Base-by-base conservation (phyloP, 108 stramenopile genomes). In the Licmophora abbreviata region DNA sequence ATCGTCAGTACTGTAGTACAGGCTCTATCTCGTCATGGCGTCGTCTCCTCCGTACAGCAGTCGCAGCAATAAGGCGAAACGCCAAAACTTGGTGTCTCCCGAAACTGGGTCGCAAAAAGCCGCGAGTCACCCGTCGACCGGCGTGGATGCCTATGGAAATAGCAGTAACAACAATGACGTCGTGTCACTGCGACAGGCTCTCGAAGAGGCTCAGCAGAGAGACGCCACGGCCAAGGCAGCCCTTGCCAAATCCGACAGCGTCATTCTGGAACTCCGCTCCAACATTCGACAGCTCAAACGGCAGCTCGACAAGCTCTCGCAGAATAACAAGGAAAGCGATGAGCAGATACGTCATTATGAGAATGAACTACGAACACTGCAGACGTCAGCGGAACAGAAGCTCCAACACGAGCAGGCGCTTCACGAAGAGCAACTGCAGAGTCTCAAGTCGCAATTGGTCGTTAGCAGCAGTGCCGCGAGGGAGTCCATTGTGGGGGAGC, bases 191-290 rank as follows among this genome's bases (percentile, higher is more conserved):
- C 55, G 69, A 17, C 12, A 59, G 30, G 44, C 64, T 5, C 32
- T 78, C 31, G 61, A 73, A 3, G 77, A 70, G 31, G 52, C 60
- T 14, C 25, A 4, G 12, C 20, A 30, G 4, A 43, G 54, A 32
- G 69, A 78, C 56, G 33, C 43, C 3, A 24, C 59, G 8, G 50
- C 61, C 29, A 73, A 73, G 42, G 43, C 64, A 9, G 68, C 72
- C 8, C 40, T 74, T 14, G 56, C 69, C 42, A 73, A 74, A 45
- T 66, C 64, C 24, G 77, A 78, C 37, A 57, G 69, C 6, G 56
- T 71, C 28, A 71, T 78, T 51, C 34, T 78, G 48, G 77, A 78
- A 26, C 40, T 78, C n/a, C 30, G 71, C 22, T 45, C 58, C 25
- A 49, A 24, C 17, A 38, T 71, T 10, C 54, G 66, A 11, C 36